These are phyloP conservation scores for Pulveroboletus sp. DNA, from an alignment of 768 basidiomycete genomes.

Conservation along the genomic window DNA sequence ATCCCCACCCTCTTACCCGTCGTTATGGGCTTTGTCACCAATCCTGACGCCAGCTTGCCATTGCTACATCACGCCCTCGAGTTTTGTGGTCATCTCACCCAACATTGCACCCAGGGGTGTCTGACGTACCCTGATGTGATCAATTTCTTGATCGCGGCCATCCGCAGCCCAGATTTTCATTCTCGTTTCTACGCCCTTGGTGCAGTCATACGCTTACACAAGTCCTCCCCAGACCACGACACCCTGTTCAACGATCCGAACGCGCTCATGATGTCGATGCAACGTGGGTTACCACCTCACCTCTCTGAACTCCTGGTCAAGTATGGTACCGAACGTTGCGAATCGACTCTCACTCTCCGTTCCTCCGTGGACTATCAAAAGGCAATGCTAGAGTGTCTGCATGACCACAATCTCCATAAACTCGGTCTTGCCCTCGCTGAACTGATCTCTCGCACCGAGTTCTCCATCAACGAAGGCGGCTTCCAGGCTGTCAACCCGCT, in stretches of 20 bases:
- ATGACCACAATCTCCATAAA: conserved; percentile 45
- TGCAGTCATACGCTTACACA: conserved; percentile 49
- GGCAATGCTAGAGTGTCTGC: conserved; percentile 48
- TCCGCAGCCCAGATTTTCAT: conserved; percentile 52
- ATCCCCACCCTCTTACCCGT: conserved; percentile 41
- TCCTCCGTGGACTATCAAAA: conserved; percentile 42
- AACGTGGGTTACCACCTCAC: conserved; percentile 41
- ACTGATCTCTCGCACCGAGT: conserved; percentile 55
- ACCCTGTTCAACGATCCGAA: conserved; percentile 45
- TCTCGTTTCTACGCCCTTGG: conserved; percentile 49
- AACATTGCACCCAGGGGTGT: conserved; percentile 43
- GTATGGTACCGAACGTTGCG: conserved; percentile 47
- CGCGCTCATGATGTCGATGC: conserved; percentile 39
- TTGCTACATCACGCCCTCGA: conserved; percentile 50
- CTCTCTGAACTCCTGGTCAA: conserved; percentile 42
- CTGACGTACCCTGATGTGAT: conserved; percentile 40
- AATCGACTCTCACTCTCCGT: conserved; percentile 40
- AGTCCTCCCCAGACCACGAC: conserved; percentile 40
- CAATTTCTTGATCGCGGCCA: conserved; percentile 50
- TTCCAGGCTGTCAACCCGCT: conserved; percentile 43
- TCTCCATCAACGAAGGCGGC: conserved; percentile 53
- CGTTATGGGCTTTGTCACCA: conserved; percentile 39
- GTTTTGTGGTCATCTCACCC: conserved; percentile 40
- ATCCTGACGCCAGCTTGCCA: conserved; percentile 38
- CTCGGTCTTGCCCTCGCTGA: conserved; percentile 48